Conservation (phyloP, 768 basidiomycete species). For the Rhodosporidiobolus odoratus region DNA sequence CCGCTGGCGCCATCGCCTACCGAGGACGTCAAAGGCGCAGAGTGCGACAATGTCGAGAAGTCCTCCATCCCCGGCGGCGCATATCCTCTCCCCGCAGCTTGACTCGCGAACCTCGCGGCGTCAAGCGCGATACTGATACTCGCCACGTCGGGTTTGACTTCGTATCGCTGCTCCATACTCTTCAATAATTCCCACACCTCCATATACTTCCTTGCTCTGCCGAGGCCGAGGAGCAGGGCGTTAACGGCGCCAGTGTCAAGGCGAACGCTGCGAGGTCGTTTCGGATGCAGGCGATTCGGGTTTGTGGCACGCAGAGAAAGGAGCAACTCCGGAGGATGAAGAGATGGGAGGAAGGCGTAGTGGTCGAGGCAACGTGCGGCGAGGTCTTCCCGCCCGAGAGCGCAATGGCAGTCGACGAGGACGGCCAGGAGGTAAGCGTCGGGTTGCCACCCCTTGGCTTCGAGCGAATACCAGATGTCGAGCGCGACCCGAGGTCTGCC, state of each 20-base stretch:
- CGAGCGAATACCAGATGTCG: slow-evolving; percentile 10
- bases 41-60: neutral
- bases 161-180: neutral
- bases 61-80: slow-evolving; percentile 13
- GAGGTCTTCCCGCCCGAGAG: neutral
- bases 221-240: slow-evolving; percentile 9
- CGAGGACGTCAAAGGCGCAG: no score
- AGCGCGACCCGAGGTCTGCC: neutral
- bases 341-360: neutral
- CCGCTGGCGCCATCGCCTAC: no score
- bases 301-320: neutral
- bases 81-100: slow-evolving; percentile 7
- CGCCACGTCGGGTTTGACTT: slow-evolving; percentile 22
- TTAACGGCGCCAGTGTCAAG: slow-evolving; percentile 30
- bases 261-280: neutral
- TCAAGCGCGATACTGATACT: slow-evolving; percentile 34
- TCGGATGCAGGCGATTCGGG: neutral
- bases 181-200: slow-evolving; percentile 3
- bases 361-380: neutral
- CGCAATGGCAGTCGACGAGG: slow-evolving; percentile 3
- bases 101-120: slow-evolving; percentile 27
- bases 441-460: neutral
- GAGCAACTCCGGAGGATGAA: neutral
- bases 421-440: slow-evolving; percentile 18
- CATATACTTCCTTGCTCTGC: neutral